A percentile compares a stretch with the other conserved stretches of the same genome.
Evolutionary conservation across 768 basidiomycete genomes (phyloP).

Genomic region (Pisolithus albus): DNA sequence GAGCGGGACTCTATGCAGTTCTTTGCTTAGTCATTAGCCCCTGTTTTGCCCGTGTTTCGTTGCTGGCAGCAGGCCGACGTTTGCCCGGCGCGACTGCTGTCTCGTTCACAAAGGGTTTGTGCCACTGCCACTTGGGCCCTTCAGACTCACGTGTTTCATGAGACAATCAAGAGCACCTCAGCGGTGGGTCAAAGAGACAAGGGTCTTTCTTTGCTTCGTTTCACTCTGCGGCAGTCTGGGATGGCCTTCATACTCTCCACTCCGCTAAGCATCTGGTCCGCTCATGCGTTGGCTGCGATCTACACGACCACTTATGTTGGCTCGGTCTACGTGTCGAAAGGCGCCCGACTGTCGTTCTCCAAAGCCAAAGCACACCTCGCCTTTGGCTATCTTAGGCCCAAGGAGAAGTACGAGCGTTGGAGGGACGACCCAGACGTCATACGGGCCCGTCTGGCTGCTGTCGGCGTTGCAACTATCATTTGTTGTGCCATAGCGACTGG

Average conservation of each 20-base stretch:
- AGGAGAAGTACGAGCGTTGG: conserved; percentile 43
- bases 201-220: background rate
- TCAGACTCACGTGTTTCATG: background rate
- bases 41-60: background rate
- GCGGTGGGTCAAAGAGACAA: no score
- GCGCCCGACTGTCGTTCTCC: conserved; percentile 50
- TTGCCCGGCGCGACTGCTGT: no score
- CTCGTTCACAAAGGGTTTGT: background rate
- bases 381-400: conserved; percentile 25
- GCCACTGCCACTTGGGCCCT: background rate
- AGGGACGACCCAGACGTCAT: conserved; percentile 86
- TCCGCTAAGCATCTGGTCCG: conserved; percentile 12
- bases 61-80: background rate
- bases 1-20: conserved; percentile 36
- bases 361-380: conserved; percentile 20
- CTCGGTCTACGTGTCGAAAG: conserved; percentile 70
- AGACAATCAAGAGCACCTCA: no score
- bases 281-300: conserved; percentile 50
- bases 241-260: background rate
- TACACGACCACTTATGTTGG: conserved; percentile 73
- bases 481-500: conserved; percentile 48
- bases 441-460: conserved; percentile 66
- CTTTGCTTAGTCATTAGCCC: conserved; percentile 30
- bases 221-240: background rate
- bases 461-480: conserved; percentile 50